Percentiles rank a stretch among this genome's conserved stretches.
Evolutionary conservation across 225 moss, liverwort and hornwort species (phyloP).

Genomic region (Bryum argenteum): DNA sequence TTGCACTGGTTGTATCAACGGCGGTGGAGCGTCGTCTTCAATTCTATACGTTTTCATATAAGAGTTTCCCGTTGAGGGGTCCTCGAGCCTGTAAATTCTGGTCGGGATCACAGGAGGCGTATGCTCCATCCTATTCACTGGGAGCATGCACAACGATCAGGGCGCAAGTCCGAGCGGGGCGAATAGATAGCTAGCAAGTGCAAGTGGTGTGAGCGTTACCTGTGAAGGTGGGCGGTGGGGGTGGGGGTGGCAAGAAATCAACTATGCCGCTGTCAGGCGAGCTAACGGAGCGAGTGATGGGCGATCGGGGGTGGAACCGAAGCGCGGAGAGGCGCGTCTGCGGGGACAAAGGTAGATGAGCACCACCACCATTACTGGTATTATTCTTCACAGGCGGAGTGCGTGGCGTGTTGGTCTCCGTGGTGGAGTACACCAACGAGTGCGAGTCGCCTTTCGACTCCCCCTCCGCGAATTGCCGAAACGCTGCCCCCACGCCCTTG

Average conservation of each 20-base stretch:
- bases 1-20: slow-evolving; percentile 42
- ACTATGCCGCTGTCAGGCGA: slow-evolving; percentile 38
- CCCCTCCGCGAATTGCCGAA: slow-evolving; percentile 72
- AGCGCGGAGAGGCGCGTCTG: slow-evolving; percentile 45
- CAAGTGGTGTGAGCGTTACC: background rate
- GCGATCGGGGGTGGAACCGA: slow-evolving; percentile 27
- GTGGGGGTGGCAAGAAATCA: slow-evolving; percentile 44
- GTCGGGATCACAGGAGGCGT: slow-evolving; percentile 39
- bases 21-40: slow-evolving; percentile 48
- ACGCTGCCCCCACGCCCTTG: slow-evolving; percentile 62
- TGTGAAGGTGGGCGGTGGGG: slow-evolving; percentile 37
- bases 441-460: slow-evolving; percentile 47
- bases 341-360: slow-evolving; percentile 25
- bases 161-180: too few relatives aligned
- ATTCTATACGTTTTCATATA: slow-evolving; percentile 40
- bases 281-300: slow-evolving; percentile 37
- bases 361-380: too few relatives aligned
- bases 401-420: slow-evolving; percentile 44
- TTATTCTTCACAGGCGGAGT: slow-evolving; percentile 33
- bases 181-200: background rate
- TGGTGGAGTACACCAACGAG: slow-evolving; percentile 32
- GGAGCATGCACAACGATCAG: too few relatives aligned
- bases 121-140: slow-evolving; percentile 47
- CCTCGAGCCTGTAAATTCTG: slow-evolving; percentile 40
- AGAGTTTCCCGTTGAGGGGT: slow-evolving; percentile 24